Evolutionary conservation across 2,329 filamentous ascomycete genomes (phyloP), one percentile per base, ranked within the genome.

Genomic region (Grosmannia serpens): DNA sequence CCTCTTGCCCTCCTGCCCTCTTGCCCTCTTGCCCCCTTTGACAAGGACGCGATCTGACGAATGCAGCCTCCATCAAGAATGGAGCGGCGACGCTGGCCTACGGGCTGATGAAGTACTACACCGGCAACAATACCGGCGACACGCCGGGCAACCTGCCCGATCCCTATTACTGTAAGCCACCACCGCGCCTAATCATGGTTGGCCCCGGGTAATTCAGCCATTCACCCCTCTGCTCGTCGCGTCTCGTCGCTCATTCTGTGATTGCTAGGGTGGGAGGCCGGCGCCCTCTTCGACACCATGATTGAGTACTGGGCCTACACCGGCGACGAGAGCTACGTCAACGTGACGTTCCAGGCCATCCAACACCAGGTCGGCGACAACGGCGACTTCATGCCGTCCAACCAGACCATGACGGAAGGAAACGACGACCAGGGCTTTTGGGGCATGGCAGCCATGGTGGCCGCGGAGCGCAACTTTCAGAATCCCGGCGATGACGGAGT

Each of bases 401-500:
- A 88, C 65, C 84, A 88, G 70, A 87, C 84, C n/a, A 53, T 61
- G 49, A 62, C 60, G 4, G 79, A 86, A 68, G 86, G 86, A 60
- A 89, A 89, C 66, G 87, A 89, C 64, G 87, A 89, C 64, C 86
- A 89, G 70, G 84, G 83, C 6, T 89, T 89, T 66, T 89, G 87
- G 87, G 86, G 76, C 1, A 75, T 89, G 58, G 79, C 86, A 4
- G 83, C 83, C 61, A 86, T 89, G 82, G 77, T 80, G 7, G 87
- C 87, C 0, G 82, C 86, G 60, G 87, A 90, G 70, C 79, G 82
- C 67, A 82, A 82, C 47, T 89, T 87, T 62, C 81, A 81, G 6
- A 72, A 86, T 51, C 83, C 85, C 2, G 74, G 79, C 0, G 62
- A 67, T 0, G 74, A 78, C 60, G 65, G 83, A 65, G 85, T 85